Percentiles rank a stretch among this genome's conserved stretches.
Conservation (phyloP, 1,284 basidiomycete species). For the Paramarasmius palmivorus region DNA sequence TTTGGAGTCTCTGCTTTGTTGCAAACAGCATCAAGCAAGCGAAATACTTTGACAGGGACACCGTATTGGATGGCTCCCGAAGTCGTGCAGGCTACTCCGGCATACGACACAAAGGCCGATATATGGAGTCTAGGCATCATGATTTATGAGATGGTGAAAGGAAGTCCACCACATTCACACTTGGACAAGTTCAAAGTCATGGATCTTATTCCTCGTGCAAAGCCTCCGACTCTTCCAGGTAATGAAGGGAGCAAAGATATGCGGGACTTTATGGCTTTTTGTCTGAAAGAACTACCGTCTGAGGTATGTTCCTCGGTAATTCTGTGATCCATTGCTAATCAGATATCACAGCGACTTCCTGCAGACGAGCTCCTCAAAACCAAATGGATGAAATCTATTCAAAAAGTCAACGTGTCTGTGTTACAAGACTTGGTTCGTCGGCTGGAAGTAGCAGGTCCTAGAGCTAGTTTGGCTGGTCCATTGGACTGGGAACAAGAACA, state of each 20-base stretch:
- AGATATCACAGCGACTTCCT: constrained; percentile 63
- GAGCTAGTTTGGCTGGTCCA: constrained; percentile 77
- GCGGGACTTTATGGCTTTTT: constrained; percentile 86
- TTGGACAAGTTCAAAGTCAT: constrained; percentile 87
- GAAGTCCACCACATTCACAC: constrained; percentile 89
- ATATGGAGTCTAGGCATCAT: constrained; percentile 97
- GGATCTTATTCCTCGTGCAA: constrained; percentile 86
- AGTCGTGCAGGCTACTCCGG: constrained; percentile 84
- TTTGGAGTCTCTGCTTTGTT: constrained; percentile 96
- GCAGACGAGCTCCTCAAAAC: constrained; percentile 90
- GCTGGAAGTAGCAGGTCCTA: constrained; percentile 78
- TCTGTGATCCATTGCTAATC: constrained; percentile 10
- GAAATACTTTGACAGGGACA: constrained; percentile 94
- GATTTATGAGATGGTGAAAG: constrained; percentile 93
- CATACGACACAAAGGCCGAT: constrained; percentile 94
- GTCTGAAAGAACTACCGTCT: constrained; percentile 81
- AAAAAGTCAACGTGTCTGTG: constrained; percentile 68
- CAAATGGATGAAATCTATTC: constrained; percentile 89
- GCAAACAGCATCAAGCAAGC: constrained; percentile 83
- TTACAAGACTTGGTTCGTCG: constrained; percentile 86
- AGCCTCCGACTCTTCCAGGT: constrained; percentile 81
- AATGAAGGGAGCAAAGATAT: constrained; percentile 82
- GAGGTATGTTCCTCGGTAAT: constrained; percentile 52
- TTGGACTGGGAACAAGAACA: constrained; percentile 72
- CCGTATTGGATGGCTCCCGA: constrained; percentile 99